Conservation (phyloP, 164 flowering plant species). For the Vitis riparia region DNA sequence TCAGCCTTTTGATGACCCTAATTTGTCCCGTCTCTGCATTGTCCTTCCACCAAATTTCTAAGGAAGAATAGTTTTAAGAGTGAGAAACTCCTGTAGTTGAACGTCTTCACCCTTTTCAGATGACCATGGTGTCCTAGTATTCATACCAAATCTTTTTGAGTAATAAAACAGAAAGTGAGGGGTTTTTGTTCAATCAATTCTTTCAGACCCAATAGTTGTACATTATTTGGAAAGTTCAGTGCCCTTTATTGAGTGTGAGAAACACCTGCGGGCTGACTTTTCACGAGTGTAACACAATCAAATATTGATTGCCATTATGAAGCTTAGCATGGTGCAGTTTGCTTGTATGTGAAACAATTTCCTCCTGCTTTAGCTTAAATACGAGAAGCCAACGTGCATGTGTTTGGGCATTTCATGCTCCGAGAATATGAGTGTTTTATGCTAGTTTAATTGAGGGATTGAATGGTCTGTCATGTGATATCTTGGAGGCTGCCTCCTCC, state of each 20-base stretch:
- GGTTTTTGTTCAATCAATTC: background rate
- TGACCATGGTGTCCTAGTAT: background rate
- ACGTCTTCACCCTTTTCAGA: background rate
- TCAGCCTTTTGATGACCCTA: slow-evolving; percentile 62
- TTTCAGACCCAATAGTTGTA: slow-evolving; percentile 2
- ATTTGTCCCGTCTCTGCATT: background rate
- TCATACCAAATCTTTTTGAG: background rate
- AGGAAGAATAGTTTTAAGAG: background rate
- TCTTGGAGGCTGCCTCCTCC: slow-evolving; percentile 3
- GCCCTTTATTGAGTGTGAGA: background rate
- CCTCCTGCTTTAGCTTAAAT: background rate
- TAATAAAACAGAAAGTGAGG: too few species aligned
- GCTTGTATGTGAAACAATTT: too few species aligned
- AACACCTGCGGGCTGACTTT: background rate
- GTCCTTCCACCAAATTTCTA: background rate
- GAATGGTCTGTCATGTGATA: background rate
- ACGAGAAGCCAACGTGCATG: background rate
- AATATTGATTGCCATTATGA: too few species aligned
- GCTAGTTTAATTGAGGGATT: background rate
- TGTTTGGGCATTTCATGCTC: too few species aligned
- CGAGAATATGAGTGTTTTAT: background rate
- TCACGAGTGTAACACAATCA: background rate
- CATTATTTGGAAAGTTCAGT: background rate
- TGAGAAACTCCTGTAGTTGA: background rate
- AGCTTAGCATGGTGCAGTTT: too few species aligned